Evolutionary conservation across 306 rosid genomes (phyloP), one percentile per base, ranked within the genome.

Genomic region (Cicer yamashitae): DNA sequence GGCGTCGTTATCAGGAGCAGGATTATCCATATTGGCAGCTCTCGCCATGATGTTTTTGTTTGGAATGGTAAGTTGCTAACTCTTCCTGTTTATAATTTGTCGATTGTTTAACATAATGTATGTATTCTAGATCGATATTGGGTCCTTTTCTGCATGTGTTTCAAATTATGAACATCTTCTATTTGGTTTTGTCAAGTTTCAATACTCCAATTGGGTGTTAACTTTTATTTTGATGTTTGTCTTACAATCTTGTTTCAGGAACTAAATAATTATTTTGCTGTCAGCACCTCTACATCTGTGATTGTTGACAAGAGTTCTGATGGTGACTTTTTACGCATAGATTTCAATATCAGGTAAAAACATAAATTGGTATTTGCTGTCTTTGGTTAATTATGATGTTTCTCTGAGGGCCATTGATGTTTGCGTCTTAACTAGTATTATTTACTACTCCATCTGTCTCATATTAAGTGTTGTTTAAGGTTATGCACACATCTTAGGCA

Each of bases 1-100:
- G 89, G 96, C 98, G 1, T 88, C 98, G 17, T 50, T 94, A 73
- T 90, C 98, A 9, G 98, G 98, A 77, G 97, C 98, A 6, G 97
- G 98, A 77, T 85, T 94, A 84, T 94, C 97, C 73, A 86, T 91
- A 25, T 10, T 89, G 56, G 96, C 98, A 67, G 98, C 98, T 57
- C 87, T 94, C 44, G 67, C 73, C 66, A 94, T 94, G 88, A 73
- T 87, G 88, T 91, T 94, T 85, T 88, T 94, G 76, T 94, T 94
- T 86, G 98, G 98, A 90, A 94, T 94, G 98, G 98, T 91, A 72
- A 52, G 89, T 78, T 6, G 43, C 79, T 70, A 6, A 44, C 48
- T 8, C 58, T 17, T 66, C 39, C 1, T 66, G 77, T 58, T 62
- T 76, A 10, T 78, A 50, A 22, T n/a, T 64, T 56, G 51, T 50